A percentile compares a stretch with the other conserved stretches of the same genome.
These are phyloP conservation scores for Posidonia australis DNA, from an alignment of 106 monocot genomes.

Conservation along the genomic window DNA sequence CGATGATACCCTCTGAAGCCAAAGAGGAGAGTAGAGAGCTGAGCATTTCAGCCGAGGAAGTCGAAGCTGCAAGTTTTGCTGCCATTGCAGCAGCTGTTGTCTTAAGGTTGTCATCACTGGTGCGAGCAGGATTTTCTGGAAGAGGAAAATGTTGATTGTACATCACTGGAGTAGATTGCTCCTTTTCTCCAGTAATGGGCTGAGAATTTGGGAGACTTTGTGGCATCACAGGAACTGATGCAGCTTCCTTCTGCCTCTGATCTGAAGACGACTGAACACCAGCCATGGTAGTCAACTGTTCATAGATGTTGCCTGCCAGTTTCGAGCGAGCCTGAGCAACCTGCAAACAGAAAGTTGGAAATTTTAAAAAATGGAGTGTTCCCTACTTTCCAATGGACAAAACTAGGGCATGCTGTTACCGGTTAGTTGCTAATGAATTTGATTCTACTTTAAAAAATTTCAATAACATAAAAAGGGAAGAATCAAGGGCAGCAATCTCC, in stretches of 20 bases:
- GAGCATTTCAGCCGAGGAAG: slow-evolving; percentile 63
- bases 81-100: slow-evolving; percentile 51
- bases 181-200: slow-evolving; percentile 6
- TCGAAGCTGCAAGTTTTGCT: slow-evolving; percentile 50
- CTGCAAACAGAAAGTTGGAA: background rate
- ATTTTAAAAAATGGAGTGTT: too few relatives aligned
- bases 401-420: too few relatives aligned
- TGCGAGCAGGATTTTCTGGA: background rate
- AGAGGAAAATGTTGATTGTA: slow-evolving; percentile 1
- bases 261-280: background rate
- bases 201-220: background rate
- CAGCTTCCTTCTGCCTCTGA: background rate
- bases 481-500: too few relatives aligned
- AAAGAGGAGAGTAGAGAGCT: slow-evolving; percentile 62
- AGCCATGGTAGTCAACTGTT: background rate
- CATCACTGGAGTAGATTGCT: slow-evolving; percentile 3
- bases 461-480: too few relatives aligned
- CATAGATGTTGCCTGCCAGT: slow-evolving; percentile 1
- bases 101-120: slow-evolving; percentile 30
- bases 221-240: background rate
- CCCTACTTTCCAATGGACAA: too few relatives aligned
- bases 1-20: slow-evolving; percentile 40
- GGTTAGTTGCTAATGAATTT: too few relatives aligned
- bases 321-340: slow-evolving; percentile 3
- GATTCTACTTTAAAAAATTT: too few relatives aligned